Conservation (phyloP, 108 stramenopile species). For the Thalassiosira profunda region DNA sequence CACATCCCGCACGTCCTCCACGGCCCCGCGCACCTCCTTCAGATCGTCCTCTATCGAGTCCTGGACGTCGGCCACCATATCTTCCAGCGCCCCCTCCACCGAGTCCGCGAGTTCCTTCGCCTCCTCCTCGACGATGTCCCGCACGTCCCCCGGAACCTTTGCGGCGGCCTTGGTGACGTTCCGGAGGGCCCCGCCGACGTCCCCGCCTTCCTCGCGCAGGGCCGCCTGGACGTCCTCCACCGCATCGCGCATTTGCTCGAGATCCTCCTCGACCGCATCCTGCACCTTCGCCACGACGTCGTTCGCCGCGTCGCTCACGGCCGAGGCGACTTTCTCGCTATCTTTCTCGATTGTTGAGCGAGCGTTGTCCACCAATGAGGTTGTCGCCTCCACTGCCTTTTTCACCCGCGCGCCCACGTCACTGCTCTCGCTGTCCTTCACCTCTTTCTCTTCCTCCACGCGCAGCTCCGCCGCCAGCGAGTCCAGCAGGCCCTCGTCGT, state of each 20-base stretch:
- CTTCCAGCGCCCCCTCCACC: slow-evolving; percentile 22
- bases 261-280: slow-evolving; percentile 34
- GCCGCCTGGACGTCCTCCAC: slow-evolving; percentile 13
- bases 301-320: slow-evolving; percentile 21
- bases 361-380: slow-evolving; percentile 7
- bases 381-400: slow-evolving; percentile 10
- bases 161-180: slow-evolving; percentile 16
- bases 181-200: slow-evolving; percentile 29
- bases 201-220: slow-evolving; percentile 21
- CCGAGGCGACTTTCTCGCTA: slow-evolving; percentile 8
- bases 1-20: slow-evolving; percentile 13
- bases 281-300: slow-evolving; percentile 24
- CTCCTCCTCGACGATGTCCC: slow-evolving; percentile 20
- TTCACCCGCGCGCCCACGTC: not conserved
- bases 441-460: slow-evolving; percentile 22
- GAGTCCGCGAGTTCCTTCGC: slow-evolving; percentile 1
- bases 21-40: slow-evolving; percentile 22
- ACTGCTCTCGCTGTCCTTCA: not conserved
- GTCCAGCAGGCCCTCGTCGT: slow-evolving; percentile 24
- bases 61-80: slow-evolving; percentile 7
- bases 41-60: slow-evolving; percentile 25
- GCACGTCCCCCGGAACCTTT: slow-evolving; percentile 24
- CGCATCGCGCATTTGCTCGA: slow-evolving; percentile 33
- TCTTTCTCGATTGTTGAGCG: slow-evolving; percentile 10
- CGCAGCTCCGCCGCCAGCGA: slow-evolving; percentile 22